Conservation (phyloP, 192 early-diverging fungal genomes). For the Backusella luteola region DNA sequence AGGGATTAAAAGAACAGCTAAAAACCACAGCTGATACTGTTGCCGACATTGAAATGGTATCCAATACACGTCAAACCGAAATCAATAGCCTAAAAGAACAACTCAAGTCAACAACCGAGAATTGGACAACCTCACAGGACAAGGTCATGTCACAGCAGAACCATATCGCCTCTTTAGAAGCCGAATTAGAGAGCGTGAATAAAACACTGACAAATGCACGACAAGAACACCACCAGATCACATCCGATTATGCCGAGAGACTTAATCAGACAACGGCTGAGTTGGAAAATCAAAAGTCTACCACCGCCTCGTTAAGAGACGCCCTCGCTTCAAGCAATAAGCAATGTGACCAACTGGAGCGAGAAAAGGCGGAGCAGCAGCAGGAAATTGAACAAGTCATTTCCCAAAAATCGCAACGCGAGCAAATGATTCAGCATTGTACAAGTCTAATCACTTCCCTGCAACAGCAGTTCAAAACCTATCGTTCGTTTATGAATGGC, state of each 20-base stretch:
- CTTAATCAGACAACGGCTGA: not conserved
- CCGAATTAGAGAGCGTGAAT: not conserved
- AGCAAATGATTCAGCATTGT: not conserved
- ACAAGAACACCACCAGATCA: not conserved
- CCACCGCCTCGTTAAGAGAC: not conserved
- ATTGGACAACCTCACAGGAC: not conserved
- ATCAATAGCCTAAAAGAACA: not conserved
- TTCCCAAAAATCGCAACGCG: not conserved
- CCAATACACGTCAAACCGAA: constrained; percentile 1
- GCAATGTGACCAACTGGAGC: not conserved
- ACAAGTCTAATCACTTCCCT: not conserved
- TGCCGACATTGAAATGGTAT: not conserved
- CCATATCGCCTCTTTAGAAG: not conserved
- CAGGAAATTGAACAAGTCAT: not conserved
- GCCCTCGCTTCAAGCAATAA: not conserved
- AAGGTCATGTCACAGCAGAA: not conserved
- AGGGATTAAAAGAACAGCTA: not conserved
- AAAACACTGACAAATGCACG: not conserved
- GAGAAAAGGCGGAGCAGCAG: not conserved
- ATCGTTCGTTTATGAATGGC: not conserved
- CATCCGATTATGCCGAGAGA: not conserved
- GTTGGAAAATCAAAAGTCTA: not conserved
- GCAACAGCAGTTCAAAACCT: not conserved
- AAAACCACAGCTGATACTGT: not conserved
- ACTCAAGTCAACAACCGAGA: not conserved